Conservation (phyloP, 2,329 filamentous ascomycete genomes). For the Stachybotrys elegans region DNA sequence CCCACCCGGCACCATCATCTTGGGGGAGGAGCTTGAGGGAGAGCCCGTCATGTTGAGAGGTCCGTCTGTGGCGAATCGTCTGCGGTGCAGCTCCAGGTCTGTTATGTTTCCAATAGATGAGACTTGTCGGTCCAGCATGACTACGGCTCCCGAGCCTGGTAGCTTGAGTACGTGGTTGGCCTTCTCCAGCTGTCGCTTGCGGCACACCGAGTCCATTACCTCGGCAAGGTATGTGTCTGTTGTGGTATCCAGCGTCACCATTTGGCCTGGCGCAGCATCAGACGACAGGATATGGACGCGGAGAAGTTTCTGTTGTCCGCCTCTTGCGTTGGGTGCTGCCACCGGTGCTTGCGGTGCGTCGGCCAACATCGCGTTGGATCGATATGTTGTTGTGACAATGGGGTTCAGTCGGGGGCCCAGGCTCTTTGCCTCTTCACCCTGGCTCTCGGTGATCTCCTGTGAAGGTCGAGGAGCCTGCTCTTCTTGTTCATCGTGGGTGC, state of each 20-base stretch:
- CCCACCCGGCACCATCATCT: conserved; percentile 46
- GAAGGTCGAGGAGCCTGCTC: conserved; percentile 17
- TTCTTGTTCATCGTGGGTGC: conserved; percentile 61
- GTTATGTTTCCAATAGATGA: conserved; percentile 70
- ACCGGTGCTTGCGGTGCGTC: conserved; percentile 49
- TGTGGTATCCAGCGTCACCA: conserved; percentile 69
- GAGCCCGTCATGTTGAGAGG: conserved; percentile 64
- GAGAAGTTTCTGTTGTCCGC: conserved; percentile 65
- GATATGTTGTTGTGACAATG: conserved; percentile 56
- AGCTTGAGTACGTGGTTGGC: conserved; percentile 74
- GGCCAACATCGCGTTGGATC: conserved; percentile 47
- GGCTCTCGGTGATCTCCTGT: conserved; percentile 28
- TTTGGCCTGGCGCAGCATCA: conserved; percentile 66
- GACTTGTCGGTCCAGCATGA: conserved; percentile 71
- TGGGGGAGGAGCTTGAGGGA: conserved; percentile 65
- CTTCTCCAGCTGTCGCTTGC: conserved; percentile 74
- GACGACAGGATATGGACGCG: conserved; percentile 67
- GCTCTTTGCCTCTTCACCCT: conserved; percentile 17
- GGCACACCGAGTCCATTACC: conserved; percentile 72
- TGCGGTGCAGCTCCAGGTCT: conserved; percentile 70
- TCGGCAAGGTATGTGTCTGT: conserved; percentile 81
- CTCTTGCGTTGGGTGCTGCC: conserved; percentile 36
- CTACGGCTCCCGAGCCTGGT: conserved; percentile 67
- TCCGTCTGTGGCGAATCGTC: conserved; percentile 71
- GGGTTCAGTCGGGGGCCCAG: conserved; percentile 46